phyloP scores from a whole-genome alignment of 2,329 filamentous ascomycete species.

The Periconia macrospinosa region DNA sequence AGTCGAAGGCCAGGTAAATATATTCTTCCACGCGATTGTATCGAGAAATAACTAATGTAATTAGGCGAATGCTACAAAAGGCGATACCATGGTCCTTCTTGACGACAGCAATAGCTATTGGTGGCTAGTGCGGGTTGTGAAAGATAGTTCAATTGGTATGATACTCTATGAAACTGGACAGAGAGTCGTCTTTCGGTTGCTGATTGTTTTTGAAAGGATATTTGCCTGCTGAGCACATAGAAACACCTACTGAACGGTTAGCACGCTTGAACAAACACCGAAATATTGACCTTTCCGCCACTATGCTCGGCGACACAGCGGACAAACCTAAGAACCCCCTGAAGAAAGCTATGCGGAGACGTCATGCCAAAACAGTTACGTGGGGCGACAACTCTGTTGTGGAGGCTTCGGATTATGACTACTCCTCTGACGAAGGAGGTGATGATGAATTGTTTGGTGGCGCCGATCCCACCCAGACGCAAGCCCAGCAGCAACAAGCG shows the following conservation, averaged over 20 bases:
- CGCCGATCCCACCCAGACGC: constrained; percentile 32
- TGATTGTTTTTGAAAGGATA: constrained; percentile 65
- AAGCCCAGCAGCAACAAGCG: constrained; percentile 19
- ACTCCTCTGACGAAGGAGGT: constrained; percentile 76
- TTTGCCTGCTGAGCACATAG: constrained; percentile 94
- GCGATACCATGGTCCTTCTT: constrained; percentile 93
- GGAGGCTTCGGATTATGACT: constrained; percentile 84
- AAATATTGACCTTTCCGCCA: constrained; percentile 83
- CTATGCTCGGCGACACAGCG: constrained; percentile 71
- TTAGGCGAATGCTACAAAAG: constrained; percentile 65
- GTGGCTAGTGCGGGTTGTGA: constrained; percentile 97
- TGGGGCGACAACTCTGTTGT: constrained; percentile 86
- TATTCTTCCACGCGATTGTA: constrained; percentile 37
- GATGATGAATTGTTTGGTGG: constrained; percentile 45
- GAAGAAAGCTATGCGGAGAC: constrained; percentile 78
- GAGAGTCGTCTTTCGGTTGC: neutral
- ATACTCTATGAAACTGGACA: neutral
- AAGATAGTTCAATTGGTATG: constrained; percentile 90
- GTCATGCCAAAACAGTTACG: constrained; percentile 82
- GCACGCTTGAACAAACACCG: constrained; percentile 95
- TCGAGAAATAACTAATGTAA: neutral
- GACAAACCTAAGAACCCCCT: constrained; percentile 83
- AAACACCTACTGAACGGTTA: constrained; percentile 92
- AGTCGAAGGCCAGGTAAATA: constrained; percentile 97
- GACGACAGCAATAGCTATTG: constrained; percentile 99